phyloP scores from a whole-genome alignment of 495 filamentous ascomycete species.

The Neurospora sp. region DNA sequence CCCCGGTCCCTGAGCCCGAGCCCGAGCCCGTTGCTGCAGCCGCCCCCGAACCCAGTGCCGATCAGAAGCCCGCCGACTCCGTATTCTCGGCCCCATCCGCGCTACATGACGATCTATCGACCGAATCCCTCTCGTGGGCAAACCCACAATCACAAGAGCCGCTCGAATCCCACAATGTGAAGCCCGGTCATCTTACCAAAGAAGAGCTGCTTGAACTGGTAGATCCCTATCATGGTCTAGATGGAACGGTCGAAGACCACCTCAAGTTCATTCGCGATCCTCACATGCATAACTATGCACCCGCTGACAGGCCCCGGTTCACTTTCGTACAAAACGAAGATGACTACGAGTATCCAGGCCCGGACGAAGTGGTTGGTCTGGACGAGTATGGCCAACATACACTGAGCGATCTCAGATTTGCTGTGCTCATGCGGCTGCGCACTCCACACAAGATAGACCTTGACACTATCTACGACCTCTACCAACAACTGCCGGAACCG shows the following conservation, averaged over 20 bases:
- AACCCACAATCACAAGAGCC: neutral
- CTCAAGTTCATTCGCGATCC: slow-evolving; percentile 34
- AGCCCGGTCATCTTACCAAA: slow-evolving; percentile 11
- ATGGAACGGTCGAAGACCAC: slow-evolving; percentile 35
- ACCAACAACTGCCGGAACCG: slow-evolving; percentile 41
- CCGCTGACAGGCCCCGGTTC: slow-evolving; percentile 30
- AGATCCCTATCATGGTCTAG: slow-evolving; percentile 33
- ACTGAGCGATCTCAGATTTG: slow-evolving; percentile 23
- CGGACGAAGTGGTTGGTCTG: slow-evolving; percentile 17
- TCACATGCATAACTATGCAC: slow-evolving; percentile 37
- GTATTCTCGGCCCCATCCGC: neutral
- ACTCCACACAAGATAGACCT: slow-evolving; percentile 22
- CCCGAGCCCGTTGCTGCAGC: neutral
- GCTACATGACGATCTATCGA: neutral
- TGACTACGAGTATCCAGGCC: slow-evolving; percentile 36
- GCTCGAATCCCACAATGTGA: neutral
- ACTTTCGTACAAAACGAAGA: slow-evolving; percentile 32
- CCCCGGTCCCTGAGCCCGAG: no score
- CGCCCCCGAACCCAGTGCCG: neutral
- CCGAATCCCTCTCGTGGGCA: neutral
- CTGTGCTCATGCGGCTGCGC: slow-evolving; percentile 20
- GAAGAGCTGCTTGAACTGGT: slow-evolving; percentile 39
- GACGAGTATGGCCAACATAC: slow-evolving; percentile 11
- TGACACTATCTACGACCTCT: slow-evolving; percentile 33
- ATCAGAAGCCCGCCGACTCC: neutral